Conservation (phyloP, 106 monocot genomes). For the Triglochin maritima region DNA sequence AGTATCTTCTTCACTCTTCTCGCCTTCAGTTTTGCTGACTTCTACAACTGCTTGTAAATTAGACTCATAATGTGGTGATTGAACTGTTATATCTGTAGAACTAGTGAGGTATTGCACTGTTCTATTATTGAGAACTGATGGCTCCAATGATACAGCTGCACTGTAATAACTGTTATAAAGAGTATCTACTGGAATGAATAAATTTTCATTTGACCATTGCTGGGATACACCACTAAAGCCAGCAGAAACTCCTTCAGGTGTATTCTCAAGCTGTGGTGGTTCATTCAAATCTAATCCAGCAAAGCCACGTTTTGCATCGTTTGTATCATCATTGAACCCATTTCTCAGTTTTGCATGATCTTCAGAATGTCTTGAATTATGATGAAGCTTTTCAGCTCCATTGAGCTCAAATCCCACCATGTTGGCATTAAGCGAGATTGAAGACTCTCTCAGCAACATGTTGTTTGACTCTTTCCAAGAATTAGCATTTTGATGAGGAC, state of each 20-base stretch:
- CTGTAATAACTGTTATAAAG: background rate
- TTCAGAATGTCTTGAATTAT: background rate
- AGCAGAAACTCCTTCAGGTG: background rate
- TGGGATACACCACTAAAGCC: background rate
- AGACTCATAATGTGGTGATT: conserved; percentile 14
- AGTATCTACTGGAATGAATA: background rate
- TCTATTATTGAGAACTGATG: background rate
- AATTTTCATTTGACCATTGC: background rate
- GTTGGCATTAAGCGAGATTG: conserved; percentile 1
- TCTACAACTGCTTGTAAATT: conserved; percentile 6
- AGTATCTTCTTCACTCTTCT: conserved; percentile 41
- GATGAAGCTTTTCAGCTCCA: background rate
- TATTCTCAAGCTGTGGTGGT: background rate
- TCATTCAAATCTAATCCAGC: background rate
- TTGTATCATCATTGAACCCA: background rate
- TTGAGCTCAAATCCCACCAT: background rate
- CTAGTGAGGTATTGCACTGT: background rate
- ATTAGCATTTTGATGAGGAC: background rate
- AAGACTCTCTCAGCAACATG: conserved; percentile 4
- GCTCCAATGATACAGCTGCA: background rate
- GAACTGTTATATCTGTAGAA: background rate
- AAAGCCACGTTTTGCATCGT: background rate
- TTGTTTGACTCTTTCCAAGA: background rate
- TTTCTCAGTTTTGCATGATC: background rate
- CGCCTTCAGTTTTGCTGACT: conserved; percentile 8